Evolutionary conservation across 148 eudicot genomes (phyloP), one percentile per base, ranked within the genome.

Genomic region (Hydrangea macrophylla): DNA sequence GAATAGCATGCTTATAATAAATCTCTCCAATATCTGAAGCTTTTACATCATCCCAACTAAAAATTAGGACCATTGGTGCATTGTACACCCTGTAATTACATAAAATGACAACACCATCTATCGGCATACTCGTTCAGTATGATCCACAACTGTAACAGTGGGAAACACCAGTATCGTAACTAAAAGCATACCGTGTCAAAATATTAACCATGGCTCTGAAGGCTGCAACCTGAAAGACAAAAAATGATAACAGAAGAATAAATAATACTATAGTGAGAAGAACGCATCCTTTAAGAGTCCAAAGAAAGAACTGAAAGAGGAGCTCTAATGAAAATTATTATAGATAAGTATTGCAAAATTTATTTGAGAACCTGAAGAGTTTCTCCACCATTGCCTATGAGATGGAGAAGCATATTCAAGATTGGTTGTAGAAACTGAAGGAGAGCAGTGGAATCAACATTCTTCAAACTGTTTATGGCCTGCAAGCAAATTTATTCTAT

Each of bases 201-300:
- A 95, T 95, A 64, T 95, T 95, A 71, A 95, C 99, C 99, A 95
- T 95, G 42, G 99, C 97, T 84, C 99, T 85, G 76, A 95, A 95
- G 55, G 99, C 99, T 76, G 99, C 99, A 77, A 95, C 99, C 99
- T 95, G 82, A 70, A 78, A 13, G 12, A 18, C 60, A 60, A 73
- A 57, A 24, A 60, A n/a, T n/a, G n/a, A n/a, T n/a, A n/a, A 63
- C 23, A 68, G 35, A 48, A 2, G 50, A 35, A 36, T 35, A 24
- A 3, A n/a, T 51, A 22, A 61, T 9, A 61, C 37, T 28, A 17
- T 33, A 40, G 48, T 6, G 71, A 11, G 57, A 61, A 22, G 50
- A 62, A 53, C 3, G 36, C 55, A 59, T 54, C 56, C 6, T 23
- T 44, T 17, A 62, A 27, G 17, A 25, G 42, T 65, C 32, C 60